phyloP scores from a whole-genome alignment of 148 eudicot species.

The Gaultheria prostrata region DNA sequence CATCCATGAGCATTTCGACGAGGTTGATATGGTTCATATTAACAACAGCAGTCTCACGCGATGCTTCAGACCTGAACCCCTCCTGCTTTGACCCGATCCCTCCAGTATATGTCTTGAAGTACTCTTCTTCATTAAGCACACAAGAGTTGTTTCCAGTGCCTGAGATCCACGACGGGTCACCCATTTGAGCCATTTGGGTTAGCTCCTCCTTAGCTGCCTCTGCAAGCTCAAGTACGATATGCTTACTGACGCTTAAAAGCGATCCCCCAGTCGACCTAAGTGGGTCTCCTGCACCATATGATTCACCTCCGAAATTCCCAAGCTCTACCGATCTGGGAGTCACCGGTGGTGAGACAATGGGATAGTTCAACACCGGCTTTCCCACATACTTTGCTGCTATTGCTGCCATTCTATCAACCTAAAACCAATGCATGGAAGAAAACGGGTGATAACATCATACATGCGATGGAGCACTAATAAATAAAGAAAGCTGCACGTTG shows the following conservation, averaged over 20 bases:
- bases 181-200: constrained; percentile 28
- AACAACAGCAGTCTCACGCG: constrained; percentile 36
- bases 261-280: constrained; percentile 31
- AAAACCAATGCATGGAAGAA: neutral
- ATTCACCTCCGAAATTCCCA: constrained; percentile 16
- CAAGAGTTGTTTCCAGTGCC: neutral
- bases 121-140: constrained; percentile 42
- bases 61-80: constrained; percentile 37
- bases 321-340: constrained; percentile 19
- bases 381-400: constrained; percentile 33
- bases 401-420: constrained; percentile 32
- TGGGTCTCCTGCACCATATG: constrained; percentile 26
- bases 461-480: no score
- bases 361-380: constrained; percentile 10
- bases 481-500: no score
- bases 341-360: constrained; percentile 16
- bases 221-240: constrained; percentile 38
- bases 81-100: constrained; percentile 30
- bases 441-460: neutral
- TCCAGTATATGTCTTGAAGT: constrained; percentile 30
- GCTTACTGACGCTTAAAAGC: constrained; percentile 17
- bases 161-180: constrained; percentile 41
- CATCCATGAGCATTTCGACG: constrained; percentile 55
- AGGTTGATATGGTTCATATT: constrained; percentile 34
- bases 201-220: constrained; percentile 52